Percentiles rank a stretch among this genome's conserved stretches.
phyloP scores from a whole-genome alignment of 352 stramenopile species.

The Plasmopara muralis region DNA sequence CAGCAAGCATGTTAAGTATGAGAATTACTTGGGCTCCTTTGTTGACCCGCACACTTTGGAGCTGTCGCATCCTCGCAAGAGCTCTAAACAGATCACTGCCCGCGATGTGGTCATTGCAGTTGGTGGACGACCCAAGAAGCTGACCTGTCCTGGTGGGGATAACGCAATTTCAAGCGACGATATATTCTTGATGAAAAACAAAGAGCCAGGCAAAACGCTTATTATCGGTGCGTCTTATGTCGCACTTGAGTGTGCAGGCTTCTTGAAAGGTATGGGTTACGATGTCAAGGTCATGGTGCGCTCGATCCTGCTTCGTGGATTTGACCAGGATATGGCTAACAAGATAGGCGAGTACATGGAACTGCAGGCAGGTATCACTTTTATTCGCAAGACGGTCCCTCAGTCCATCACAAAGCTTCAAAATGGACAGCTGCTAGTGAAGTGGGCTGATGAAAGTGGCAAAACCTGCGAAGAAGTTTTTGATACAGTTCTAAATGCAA shows the following conservation, averaged over 20 bases:
- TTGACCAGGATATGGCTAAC: slow-evolving; percentile 95
- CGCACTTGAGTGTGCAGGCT: slow-evolving; percentile 96
- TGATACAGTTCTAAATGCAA: slow-evolving; percentile 95
- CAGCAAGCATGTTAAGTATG: slow-evolving; percentile 93
- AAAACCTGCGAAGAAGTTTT: slow-evolving; percentile 83
- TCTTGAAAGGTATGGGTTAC: slow-evolving; percentile 93
- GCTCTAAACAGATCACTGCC: slow-evolving; percentile 87
- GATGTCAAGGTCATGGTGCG: slow-evolving; percentile 96
- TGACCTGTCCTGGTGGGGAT: slow-evolving; percentile 89
- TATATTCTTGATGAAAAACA: slow-evolving; percentile 78
- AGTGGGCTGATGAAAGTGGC: slow-evolving; percentile 59
- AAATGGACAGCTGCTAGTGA: slow-evolving; percentile 73
- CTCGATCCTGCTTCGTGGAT: slow-evolving; percentile 95
- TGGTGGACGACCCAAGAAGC: slow-evolving; percentile 86
- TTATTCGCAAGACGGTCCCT: slow-evolving; percentile 88
- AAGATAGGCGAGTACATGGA: slow-evolving; percentile 93
- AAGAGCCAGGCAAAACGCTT: slow-evolving; percentile 92
- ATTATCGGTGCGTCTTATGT: slow-evolving; percentile 98
- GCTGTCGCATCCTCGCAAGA: slow-evolving; percentile 82
- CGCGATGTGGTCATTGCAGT: slow-evolving; percentile 93
- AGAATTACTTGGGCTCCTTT: slow-evolving; percentile 91
- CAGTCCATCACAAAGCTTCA: slow-evolving; percentile 89
- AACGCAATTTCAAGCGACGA: slow-evolving; percentile 90
- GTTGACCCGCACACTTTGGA: slow-evolving; percentile 91
- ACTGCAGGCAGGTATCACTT: slow-evolving; percentile 84